phyloP scores from a whole-genome alignment of 768 basidiomycete species.

The Coprinellus aureogranulatus region DNA sequence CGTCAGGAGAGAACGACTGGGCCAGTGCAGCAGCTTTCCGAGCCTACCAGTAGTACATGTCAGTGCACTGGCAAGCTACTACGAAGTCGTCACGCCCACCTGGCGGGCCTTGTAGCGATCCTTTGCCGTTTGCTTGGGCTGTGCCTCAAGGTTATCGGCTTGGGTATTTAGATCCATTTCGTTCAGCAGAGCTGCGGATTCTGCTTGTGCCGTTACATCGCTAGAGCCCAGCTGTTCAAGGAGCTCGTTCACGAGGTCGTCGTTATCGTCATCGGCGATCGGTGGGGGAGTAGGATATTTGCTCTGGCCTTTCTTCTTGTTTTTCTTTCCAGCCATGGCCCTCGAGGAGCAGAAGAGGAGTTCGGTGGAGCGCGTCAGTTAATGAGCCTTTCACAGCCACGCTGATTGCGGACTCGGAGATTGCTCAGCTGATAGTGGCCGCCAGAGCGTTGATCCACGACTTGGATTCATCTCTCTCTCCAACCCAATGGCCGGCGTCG shows the following conservation, averaged over 20 bases:
- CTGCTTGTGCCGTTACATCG: conserved; percentile 47
- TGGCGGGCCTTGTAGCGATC: conserved; percentile 68
- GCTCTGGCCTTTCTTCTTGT: conserved; percentile 42
- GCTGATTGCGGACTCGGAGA: not conserved
- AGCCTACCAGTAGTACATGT: conserved; percentile 41
- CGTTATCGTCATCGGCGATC: conserved; percentile 39
- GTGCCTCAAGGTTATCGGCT: conserved; percentile 25
- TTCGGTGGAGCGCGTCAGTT: not conserved
- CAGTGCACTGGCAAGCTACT: not conserved
- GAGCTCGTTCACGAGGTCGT: conserved; percentile 71
- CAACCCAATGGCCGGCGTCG: not conserved
- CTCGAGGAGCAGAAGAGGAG: conserved; percentile 18
- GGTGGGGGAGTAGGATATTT: conserved; percentile 27
- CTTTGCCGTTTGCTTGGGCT: conserved; percentile 56
- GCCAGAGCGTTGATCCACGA: not conserved
- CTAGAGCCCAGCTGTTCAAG: conserved; percentile 71
- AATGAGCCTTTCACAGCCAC: conserved; percentile 7
- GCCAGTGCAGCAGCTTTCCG: conserved; percentile 68
- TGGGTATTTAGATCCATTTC: conserved; percentile 44
- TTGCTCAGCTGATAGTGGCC: no score
- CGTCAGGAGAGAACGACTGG: conserved; percentile 47
- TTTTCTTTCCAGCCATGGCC: conserved; percentile 54
- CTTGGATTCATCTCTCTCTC: not conserved
- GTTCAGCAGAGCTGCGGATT: conserved; percentile 47
- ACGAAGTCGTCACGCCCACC: conserved; percentile 41